Percentiles rank a stretch among this genome's conserved stretches.
These are phyloP conservation scores for Trichoderma sp. DNA, from an alignment of 2,329 filamentous ascomycete genomes.

Conservation along the genomic window DNA sequence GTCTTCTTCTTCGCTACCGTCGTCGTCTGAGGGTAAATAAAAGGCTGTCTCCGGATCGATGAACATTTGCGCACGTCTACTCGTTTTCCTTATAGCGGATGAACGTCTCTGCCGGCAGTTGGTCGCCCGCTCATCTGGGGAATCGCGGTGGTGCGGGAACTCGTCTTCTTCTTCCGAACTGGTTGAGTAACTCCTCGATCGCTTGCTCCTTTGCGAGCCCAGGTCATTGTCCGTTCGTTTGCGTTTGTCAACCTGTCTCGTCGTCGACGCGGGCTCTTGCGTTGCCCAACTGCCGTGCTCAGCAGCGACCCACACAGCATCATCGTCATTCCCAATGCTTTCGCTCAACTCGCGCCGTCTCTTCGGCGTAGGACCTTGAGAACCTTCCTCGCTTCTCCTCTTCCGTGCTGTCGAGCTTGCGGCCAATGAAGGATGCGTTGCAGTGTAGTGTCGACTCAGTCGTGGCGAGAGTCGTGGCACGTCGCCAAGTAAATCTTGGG, in stretches of 20 bases:
- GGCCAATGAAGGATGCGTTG: background rate
- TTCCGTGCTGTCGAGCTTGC: background rate
- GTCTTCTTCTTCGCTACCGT: too few species aligned
- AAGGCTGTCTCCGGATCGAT: too few species aligned
- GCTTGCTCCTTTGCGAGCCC: background rate
- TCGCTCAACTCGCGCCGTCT: background rate
- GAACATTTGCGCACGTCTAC: too few species aligned
- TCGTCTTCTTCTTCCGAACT: background rate
- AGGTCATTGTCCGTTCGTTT: background rate
- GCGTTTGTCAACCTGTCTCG: background rate
- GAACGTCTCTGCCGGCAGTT: too few species aligned
- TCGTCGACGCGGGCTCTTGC: background rate
- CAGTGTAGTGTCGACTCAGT: background rate
- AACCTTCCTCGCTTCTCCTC: background rate
- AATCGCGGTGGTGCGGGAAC: too few species aligned
- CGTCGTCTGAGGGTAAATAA: too few species aligned
- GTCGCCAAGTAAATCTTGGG: background rate
- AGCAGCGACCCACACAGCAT: background rate
- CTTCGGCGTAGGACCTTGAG: too few species aligned
- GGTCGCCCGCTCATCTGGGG: too few species aligned
- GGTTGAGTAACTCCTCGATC: background rate
- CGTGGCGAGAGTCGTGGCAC: background rate
- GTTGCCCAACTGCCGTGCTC: background rate
- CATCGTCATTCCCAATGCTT: background rate
- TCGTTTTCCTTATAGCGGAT: too few species aligned